These are phyloP conservation scores for Sonneratia alba DNA, from an alignment of 345 rosid species.

Conservation along the genomic window DNA sequence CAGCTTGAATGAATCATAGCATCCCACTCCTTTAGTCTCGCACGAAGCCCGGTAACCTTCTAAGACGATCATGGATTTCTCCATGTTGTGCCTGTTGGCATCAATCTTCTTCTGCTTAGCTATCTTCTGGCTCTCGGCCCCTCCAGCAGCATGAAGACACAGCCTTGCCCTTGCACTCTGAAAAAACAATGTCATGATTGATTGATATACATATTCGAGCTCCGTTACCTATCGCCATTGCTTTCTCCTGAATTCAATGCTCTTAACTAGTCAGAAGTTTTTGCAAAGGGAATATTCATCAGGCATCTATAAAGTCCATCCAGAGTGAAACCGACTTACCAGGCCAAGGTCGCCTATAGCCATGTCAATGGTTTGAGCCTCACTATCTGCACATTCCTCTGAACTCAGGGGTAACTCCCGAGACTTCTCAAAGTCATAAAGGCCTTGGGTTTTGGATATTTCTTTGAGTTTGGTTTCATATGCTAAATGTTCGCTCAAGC, in stretches of 20 bases:
- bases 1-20: constrained; percentile 53
- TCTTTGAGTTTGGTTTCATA: neutral
- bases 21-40: constrained; percentile 24
- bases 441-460: constrained; percentile 18
- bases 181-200: constrained; percentile 6
- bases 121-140: constrained; percentile 39
- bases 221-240: no score
- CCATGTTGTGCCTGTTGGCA: constrained; percentile 17
- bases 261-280: constrained; percentile 5
- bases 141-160: constrained; percentile 47
- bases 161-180: constrained; percentile 54
- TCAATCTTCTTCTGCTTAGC: constrained; percentile 22
- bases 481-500: constrained; percentile 6
- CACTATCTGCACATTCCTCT: constrained; percentile 9
- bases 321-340: constrained; percentile 24
- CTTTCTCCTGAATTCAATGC: no score
- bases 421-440: constrained; percentile 21
- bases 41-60: constrained; percentile 32
- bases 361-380: constrained; percentile 4
- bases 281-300: no score
- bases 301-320: neutral
- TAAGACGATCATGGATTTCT: constrained; percentile 6
- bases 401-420: constrained; percentile 26
- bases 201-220: neutral
- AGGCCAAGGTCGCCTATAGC: constrained; percentile 52